Evolutionary conservation across 2,329 filamentous ascomycete species (phyloP).

Genomic region (Clathrospora elynae): DNA sequence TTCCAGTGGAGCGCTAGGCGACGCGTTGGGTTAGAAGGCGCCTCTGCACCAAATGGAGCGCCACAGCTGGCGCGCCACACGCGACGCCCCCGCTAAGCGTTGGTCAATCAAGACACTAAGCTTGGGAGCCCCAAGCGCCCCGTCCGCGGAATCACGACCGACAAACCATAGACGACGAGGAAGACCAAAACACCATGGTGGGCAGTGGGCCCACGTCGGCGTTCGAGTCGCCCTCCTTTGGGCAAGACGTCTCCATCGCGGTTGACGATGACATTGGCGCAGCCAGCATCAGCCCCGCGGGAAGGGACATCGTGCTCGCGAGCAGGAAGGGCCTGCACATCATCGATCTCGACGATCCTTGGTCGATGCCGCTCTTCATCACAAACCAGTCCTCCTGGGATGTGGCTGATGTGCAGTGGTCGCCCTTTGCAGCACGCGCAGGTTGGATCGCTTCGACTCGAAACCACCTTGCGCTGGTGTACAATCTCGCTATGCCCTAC

Average conservation of each 20-base stretch:
- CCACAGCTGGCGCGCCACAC: too few species aligned
- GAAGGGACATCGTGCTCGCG: conserved; percentile 86
- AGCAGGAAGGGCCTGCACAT: conserved; percentile 85
- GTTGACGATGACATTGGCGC: conserved; percentile 81
- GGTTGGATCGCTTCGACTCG: conserved; percentile 95
- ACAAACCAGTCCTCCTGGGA: conserved; percentile 91
- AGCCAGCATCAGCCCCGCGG: conserved; percentile 89
- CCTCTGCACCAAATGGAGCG: conserved; percentile 7
- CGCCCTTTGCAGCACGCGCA: conserved; percentile 84
- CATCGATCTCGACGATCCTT: conserved; percentile 88
- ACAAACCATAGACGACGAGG: conserved; percentile 2
- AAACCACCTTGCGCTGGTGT: conserved; percentile 91
- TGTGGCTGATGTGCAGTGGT: conserved; percentile 96
- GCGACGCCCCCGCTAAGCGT: too few species aligned
- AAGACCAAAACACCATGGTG: conserved; percentile 17
- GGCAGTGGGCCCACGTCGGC: conserved; percentile 57
- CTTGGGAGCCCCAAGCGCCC: conserved; percentile 9
- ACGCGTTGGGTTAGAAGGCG: conserved; percentile 3
- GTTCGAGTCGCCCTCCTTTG: conserved; percentile 86
- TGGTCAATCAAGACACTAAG: too few species aligned
- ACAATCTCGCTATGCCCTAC: conserved; percentile 74
- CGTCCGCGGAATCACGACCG: conserved; percentile 18
- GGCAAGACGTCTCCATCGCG: conserved; percentile 80
- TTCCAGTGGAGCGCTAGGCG: conserved; percentile 1
- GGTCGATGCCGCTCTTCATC: conserved; percentile 82